These are phyloP conservation scores for Flaveria floridana DNA, from an alignment of 140 eudicot species.

Conservation along the genomic window DNA sequence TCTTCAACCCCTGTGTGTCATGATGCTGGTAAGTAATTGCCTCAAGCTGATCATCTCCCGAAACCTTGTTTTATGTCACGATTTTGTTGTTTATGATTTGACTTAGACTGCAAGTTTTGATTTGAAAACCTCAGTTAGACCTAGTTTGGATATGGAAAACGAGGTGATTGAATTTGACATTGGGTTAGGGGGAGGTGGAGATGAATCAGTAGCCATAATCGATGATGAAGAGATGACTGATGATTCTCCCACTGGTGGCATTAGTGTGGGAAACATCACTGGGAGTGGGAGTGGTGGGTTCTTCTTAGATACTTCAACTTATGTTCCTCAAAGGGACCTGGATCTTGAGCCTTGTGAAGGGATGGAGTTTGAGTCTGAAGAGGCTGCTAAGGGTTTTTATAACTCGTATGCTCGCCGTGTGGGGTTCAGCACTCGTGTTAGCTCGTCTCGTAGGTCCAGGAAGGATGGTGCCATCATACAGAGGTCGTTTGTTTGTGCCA, in stretches of 20 bases:
- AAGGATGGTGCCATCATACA: conserved; percentile 77
- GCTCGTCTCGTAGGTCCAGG: conserved; percentile 82
- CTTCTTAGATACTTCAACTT: conserved; percentile 22
- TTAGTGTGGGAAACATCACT: background rate
- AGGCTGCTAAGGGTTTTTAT: conserved; percentile 81
- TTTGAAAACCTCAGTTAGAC: background rate
- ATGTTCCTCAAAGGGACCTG: conserved; percentile 38
- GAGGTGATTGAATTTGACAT: conserved; percentile 56
- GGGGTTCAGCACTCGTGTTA: conserved; percentile 77
- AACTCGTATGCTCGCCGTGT: conserved; percentile 75
- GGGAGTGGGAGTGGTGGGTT: conserved; percentile 15
- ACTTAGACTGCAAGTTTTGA: background rate
- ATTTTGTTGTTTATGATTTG: background rate
- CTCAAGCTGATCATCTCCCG: background rate
- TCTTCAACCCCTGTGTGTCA: background rate
- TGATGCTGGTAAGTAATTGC: background rate
- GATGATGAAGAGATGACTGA: conserved; percentile 44
- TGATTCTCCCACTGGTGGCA: conserved; percentile 33
- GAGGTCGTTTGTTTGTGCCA: conserved; percentile 77
- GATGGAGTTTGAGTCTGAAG: conserved; percentile 92
- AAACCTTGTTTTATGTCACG: no score
- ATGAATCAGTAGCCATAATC: conserved; percentile 38
- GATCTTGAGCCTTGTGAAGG: conserved; percentile 76
- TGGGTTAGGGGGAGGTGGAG: conserved; percentile 53
- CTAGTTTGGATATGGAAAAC: conserved; percentile 45